Conservation (phyloP, 2,329 filamentous ascomycete species). For the Paraconiothyrium sp. region DNA sequence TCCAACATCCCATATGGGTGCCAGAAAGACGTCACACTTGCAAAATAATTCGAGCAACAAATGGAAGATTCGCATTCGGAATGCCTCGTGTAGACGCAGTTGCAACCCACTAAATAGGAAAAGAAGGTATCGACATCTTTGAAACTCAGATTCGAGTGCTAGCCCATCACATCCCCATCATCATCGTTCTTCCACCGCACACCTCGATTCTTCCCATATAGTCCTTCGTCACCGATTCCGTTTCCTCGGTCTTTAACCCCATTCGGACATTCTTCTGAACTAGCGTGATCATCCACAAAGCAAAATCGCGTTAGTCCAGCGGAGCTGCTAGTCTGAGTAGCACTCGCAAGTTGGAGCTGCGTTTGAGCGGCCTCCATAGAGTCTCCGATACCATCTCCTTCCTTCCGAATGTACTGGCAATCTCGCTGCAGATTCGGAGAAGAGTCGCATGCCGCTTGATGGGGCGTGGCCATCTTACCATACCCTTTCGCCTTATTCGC, state of each 20-base stretch:
- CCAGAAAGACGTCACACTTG: too few relatives aligned
- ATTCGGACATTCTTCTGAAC: background rate
- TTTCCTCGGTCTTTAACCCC: background rate
- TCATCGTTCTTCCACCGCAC: background rate
- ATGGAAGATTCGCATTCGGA: background rate
- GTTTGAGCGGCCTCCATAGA: slow-evolving; percentile 27
- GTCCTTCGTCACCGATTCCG: background rate
- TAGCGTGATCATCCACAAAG: background rate
- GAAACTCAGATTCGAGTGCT: background rate
- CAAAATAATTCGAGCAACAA: too few relatives aligned
- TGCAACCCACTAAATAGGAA: background rate
- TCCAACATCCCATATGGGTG: too few relatives aligned
- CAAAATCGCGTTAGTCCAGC: background rate
- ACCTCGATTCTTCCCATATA: background rate
- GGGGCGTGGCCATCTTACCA: slow-evolving; percentile 4
- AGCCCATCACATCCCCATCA: background rate
- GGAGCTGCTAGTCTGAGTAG: background rate
- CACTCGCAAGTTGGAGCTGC: slow-evolving; percentile 13
- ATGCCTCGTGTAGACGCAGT: background rate
- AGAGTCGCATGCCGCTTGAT: background rate
- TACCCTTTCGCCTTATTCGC: slow-evolving; percentile 2
- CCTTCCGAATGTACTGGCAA: slow-evolving; percentile 32
- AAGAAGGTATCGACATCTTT: background rate
- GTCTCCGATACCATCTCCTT: slow-evolving; percentile 30
- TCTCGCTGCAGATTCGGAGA: background rate